Evolutionary conservation across 139 green algal genomes (phyloP).

Genomic region (Bryopsis sp.): DNA sequence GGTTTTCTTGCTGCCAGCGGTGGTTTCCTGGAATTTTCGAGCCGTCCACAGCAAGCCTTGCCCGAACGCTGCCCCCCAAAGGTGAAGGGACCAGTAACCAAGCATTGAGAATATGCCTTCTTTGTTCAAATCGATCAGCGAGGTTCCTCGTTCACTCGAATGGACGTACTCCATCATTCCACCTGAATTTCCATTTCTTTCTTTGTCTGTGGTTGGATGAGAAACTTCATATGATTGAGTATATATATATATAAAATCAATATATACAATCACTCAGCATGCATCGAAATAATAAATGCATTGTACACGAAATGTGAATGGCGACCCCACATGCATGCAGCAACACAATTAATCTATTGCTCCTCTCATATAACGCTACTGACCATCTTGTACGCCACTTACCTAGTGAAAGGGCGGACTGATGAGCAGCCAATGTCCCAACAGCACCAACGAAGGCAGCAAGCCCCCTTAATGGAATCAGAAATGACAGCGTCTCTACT

Average conservation of each 20-base stretch:
- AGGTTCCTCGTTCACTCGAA: conserved; percentile 24
- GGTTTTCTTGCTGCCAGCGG: no score
- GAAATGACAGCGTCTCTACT: conserved; percentile 33
- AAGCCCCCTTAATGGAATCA: no score
- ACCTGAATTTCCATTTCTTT: no score
- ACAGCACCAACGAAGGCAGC: no score
- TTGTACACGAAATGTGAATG: background rate
- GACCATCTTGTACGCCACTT: no score
- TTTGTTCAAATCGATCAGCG: conserved; percentile 63
- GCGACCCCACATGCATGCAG: conserved; percentile 2
- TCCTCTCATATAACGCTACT: no score
- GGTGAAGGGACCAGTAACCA: conserved; percentile 65
- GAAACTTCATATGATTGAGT: background rate
- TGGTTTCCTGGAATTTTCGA: no score
- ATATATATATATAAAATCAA: background rate
- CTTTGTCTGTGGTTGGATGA: no score
- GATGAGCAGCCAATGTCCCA: no score
- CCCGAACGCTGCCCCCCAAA: conserved; percentile 42
- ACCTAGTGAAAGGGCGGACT: no score
- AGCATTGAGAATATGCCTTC: conserved; percentile 64
- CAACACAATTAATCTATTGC: no score
- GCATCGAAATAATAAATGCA: conserved; percentile 15
- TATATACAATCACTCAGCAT: conserved; percentile 32
- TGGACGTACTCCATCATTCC: conserved; percentile 35
- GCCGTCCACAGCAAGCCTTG: no score